These are phyloP conservation scores for Amylostereum areolatum DNA, from an alignment of 1,284 basidiomycete genomes.

Conservation along the genomic window DNA sequence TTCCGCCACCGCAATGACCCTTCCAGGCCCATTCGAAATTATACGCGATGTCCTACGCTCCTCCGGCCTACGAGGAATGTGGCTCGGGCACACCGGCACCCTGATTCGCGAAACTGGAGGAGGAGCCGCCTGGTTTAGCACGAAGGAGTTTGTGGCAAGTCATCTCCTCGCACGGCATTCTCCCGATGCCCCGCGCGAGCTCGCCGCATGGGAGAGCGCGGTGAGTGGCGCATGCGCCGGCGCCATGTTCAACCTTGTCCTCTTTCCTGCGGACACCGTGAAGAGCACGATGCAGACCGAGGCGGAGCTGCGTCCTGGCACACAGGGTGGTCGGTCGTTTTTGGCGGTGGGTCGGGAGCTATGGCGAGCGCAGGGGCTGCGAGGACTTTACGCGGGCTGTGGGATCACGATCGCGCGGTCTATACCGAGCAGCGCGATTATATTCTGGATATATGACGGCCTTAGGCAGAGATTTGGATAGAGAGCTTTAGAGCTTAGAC, in stretches of 20 bases:
- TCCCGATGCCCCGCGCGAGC: slow-evolving; percentile 37
- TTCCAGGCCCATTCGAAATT: slow-evolving; percentile 66
- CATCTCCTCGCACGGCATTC: slow-evolving; percentile 44
- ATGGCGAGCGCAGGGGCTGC: slow-evolving; percentile 72
- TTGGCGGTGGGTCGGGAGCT: slow-evolving; percentile 67
- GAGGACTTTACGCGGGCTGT: slow-evolving; percentile 92
- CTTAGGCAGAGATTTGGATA: slow-evolving; percentile 52
- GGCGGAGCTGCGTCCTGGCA: slow-evolving; percentile 70
- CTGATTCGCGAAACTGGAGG: slow-evolving; percentile 87
- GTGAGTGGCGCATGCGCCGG: slow-evolving; percentile 84
- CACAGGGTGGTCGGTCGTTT: slow-evolving; percentile 27
- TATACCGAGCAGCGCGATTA: slow-evolving; percentile 86
- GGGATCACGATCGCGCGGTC: slow-evolving; percentile 87
- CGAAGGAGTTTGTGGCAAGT: slow-evolving; percentile 72
- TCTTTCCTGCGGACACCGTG: slow-evolving; percentile 92
- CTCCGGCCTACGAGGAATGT: slow-evolving; percentile 73
- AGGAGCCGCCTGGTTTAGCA: slow-evolving; percentile 81
- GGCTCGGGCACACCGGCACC: slow-evolving; percentile 85
- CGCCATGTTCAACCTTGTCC: slow-evolving; percentile 77
- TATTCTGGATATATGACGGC: slow-evolving; percentile 88
- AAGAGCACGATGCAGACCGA: slow-evolving; percentile 96
- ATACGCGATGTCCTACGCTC: slow-evolving; percentile 57
- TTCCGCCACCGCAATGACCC: slow-evolving; percentile 21
- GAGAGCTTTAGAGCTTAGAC: too few relatives aligned
- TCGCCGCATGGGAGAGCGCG: slow-evolving; percentile 79